phyloP scores from a whole-genome alignment of 768 basidiomycete genomes.

The Leucocoprinus sp. region DNA sequence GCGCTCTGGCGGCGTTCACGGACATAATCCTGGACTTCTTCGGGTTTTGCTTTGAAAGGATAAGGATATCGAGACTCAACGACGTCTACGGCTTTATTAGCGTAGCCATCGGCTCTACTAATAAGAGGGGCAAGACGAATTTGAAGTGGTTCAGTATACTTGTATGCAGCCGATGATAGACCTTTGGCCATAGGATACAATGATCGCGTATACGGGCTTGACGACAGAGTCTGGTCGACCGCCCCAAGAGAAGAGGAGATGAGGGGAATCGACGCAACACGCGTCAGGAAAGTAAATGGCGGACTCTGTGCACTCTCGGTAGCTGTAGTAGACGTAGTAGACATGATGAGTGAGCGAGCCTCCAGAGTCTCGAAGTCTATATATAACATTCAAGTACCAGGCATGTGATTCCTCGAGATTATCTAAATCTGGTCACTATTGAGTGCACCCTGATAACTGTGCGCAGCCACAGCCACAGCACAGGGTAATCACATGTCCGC shows the following conservation, averaged over 20 bases:
- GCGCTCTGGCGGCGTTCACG: slow-evolving; percentile 49
- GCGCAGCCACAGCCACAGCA: background rate
- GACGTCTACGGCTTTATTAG: slow-evolving; percentile 67
- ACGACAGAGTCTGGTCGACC: slow-evolving; percentile 50
- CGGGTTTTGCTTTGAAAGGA: slow-evolving; percentile 66
- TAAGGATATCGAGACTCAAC: slow-evolving; percentile 70
- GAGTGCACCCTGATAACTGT: background rate
- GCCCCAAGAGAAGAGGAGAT: slow-evolving; percentile 56
- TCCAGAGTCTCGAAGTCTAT: no score
- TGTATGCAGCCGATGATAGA: slow-evolving; percentile 51
- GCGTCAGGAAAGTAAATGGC: slow-evolving; percentile 52
- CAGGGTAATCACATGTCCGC: no score
- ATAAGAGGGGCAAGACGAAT: slow-evolving; percentile 59
- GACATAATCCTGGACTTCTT: slow-evolving; percentile 57
- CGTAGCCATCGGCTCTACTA: slow-evolving; percentile 51
- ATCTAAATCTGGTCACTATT: no score
- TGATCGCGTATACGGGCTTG: slow-evolving; percentile 52
- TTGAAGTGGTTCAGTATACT: slow-evolving; percentile 58
- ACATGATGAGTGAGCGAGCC: slow-evolving; percentile 1
- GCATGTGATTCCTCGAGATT: background rate
- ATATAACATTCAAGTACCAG: background rate
- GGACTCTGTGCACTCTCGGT: slow-evolving; percentile 22
- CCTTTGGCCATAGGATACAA: slow-evolving; percentile 61
- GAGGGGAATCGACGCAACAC: slow-evolving; percentile 68
- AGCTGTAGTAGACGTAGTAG: slow-evolving; percentile 18